Conservation (phyloP, 495 filamentous ascomycete genomes). For the Aspergillus hancockii region DNA sequence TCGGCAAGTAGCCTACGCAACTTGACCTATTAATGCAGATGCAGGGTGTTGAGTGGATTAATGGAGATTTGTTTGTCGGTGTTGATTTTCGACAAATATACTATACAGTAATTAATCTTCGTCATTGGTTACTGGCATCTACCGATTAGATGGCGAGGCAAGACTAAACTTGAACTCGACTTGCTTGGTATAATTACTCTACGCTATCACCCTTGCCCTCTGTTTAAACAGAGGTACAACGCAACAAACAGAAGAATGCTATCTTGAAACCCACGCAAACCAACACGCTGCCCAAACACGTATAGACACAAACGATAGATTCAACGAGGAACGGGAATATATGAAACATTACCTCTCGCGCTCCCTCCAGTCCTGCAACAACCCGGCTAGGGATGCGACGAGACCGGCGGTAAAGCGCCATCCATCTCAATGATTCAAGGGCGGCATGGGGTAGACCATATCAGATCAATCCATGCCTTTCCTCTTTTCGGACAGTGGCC, state of each 20-base stretch:
- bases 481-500: slow-evolving; percentile 10
- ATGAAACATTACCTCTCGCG: slow-evolving; percentile 11
- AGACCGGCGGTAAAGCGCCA: slow-evolving; percentile 1
- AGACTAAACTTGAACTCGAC: not conserved
- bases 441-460: not conserved
- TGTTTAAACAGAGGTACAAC: not conserved
- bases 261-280: slow-evolving; percentile 6
- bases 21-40: too few relatives aligned
- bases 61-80: too few relatives aligned
- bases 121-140: not conserved
- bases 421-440: not conserved
- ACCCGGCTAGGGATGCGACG: not conserved
- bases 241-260: slow-evolving; percentile 3
- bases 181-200: slow-evolving; percentile 4
- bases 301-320: slow-evolving; percentile 13
- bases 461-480: slow-evolving; percentile 7
- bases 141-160: not conserved
- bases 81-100: too few relatives aligned
- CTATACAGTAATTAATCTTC: too few relatives aligned
- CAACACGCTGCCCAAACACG: slow-evolving; percentile 9
- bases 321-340: slow-evolving; percentile 11
- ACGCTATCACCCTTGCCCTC: slow-evolving; percentile 2
- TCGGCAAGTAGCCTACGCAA: not conserved
- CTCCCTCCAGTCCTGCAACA: slow-evolving; percentile 3
- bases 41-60: too few relatives aligned